Percentiles rank a stretch among this genome's conserved stretches.
Evolutionary conservation across 805 yeast species (phyloP).

Genomic region (Myxozyma kluyveri): DNA sequence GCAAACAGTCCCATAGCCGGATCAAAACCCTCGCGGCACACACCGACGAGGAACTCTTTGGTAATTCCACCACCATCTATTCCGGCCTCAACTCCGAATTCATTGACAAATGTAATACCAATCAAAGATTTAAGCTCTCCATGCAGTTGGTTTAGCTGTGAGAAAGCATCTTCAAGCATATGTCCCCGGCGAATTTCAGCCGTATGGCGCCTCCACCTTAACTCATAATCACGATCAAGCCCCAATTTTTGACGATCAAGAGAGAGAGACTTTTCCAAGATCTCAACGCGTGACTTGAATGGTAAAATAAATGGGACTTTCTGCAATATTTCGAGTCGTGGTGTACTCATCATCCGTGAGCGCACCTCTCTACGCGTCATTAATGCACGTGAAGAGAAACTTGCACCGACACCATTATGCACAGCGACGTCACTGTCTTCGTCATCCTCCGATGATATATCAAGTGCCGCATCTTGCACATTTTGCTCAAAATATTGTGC

Average conservation of each 20-base stretch:
- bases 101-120: conserved; percentile 64
- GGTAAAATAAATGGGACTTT: conserved; percentile 77
- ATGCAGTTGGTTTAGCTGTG: conserved; percentile 54
- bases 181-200: conserved; percentile 68
- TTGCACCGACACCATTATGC: conserved; percentile 33
- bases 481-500: conserved; percentile 28
- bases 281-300: conserved; percentile 67
- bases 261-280: conserved; percentile 63
- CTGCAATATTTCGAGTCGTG: conserved; percentile 51
- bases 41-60: conserved; percentile 78
- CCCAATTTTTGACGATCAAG: conserved; percentile 46
- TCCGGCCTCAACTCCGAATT: conserved; percentile 81
- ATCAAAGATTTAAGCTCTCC: conserved; percentile 56
- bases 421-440: conserved; percentile 13
- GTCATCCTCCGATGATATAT: conserved; percentile 24
- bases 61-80: conserved; percentile 97
- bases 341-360: conserved; percentile 18
- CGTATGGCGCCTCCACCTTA: conserved; percentile 24
- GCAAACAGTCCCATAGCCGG: conserved; percentile 43
- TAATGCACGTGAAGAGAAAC: conserved; percentile 8
- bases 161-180: conserved; percentile 72
- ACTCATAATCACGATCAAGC: conserved; percentile 28
- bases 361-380: conserved; percentile 12
- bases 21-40: conserved; percentile 65
- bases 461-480: conserved; percentile 19